These are phyloP conservation scores for Spencermartinsiella ligniputridi DNA, from an alignment of 1,139 yeast genomes.

Conservation along the genomic window DNA sequence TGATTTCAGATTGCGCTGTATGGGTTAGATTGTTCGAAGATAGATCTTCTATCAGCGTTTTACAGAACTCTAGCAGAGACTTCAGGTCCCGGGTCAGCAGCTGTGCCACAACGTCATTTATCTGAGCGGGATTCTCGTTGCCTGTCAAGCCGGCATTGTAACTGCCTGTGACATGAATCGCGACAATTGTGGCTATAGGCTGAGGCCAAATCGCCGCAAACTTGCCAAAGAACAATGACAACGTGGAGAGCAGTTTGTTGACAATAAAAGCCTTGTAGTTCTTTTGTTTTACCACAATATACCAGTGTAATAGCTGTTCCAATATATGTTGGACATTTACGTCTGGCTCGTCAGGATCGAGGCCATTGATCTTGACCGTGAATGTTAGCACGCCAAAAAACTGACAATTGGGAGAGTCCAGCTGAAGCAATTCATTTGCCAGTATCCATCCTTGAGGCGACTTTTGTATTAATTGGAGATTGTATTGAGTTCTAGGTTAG, in stretches of 20 bases:
- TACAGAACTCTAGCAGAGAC: slow-evolving; percentile 23
- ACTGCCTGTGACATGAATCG: slow-evolving; percentile 5
- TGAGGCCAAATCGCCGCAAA: slow-evolving; percentile 33
- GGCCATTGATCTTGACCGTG: slow-evolving; percentile 43
- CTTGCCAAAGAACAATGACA: slow-evolving; percentile 29
- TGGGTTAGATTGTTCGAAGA: slow-evolving; percentile 11
- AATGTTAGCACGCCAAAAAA: slow-evolving; percentile 63
- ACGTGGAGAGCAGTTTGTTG: slow-evolving; percentile 33
- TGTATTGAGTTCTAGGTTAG: slow-evolving; percentile 40
- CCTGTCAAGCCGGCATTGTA: too few species aligned
- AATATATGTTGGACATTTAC: slow-evolving; percentile 18
- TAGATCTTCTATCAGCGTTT: slow-evolving; percentile 27
- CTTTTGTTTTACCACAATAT: slow-evolving; percentile 17
- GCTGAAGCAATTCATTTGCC: slow-evolving; percentile 42
- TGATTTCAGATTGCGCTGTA: slow-evolving; percentile 7
- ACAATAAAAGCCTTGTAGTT: slow-evolving; percentile 26
- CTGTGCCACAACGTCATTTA: background rate
- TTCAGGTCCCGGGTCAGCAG: slow-evolving; percentile 12
- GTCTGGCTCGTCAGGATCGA: slow-evolving; percentile 15
- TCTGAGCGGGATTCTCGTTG: background rate
- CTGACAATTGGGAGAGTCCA: slow-evolving; percentile 42
- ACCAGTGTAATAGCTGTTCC: slow-evolving; percentile 27
- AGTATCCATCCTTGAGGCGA: slow-evolving; percentile 47
- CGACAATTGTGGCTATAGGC: slow-evolving; percentile 21
- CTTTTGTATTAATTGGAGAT: slow-evolving; percentile 46